A percentile compares a stretch with the other conserved stretches of the same genome.
Conservation (phyloP, 1,284 basidiomycete species). For the Sporisorium iseilematis-ciliati region DNA sequence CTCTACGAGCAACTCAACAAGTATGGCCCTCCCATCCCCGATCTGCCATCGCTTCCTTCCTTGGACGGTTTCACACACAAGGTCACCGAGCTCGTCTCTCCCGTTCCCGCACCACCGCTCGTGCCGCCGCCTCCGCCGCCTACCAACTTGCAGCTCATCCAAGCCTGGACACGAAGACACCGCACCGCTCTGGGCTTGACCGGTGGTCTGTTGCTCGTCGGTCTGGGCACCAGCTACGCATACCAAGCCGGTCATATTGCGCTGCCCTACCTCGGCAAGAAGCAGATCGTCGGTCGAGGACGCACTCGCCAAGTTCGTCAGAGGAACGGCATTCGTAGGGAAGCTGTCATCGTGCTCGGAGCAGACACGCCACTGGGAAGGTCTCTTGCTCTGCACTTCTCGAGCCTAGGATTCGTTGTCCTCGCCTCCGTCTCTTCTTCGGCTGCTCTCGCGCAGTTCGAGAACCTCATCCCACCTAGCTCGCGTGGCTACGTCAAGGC, state of each 20-base stretch:
- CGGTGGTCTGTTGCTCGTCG: constrained; percentile 38
- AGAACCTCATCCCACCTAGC: constrained; percentile 57
- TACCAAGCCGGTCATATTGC: constrained; percentile 39
- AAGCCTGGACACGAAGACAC: constrained; percentile 33
- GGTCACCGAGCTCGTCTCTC: constrained; percentile 39
- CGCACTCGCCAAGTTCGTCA: constrained; percentile 37
- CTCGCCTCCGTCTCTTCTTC: constrained; percentile 59
- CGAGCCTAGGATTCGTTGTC: constrained; percentile 62
- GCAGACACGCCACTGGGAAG: constrained; percentile 67
- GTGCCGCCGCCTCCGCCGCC: constrained; percentile 54
- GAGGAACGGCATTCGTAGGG: constrained; percentile 54
- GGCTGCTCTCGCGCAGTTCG: constrained; percentile 52
- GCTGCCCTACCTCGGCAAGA: constrained; percentile 45
- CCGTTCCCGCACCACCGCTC: constrained; percentile 25
- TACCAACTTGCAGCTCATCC: constrained; percentile 20
- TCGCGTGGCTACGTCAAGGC: constrained; percentile 65
- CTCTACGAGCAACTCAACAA: constrained; percentile 59
- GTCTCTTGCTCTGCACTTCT: constrained; percentile 56
- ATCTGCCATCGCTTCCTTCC: constrained; percentile 47
- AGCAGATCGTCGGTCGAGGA: constrained; percentile 24
- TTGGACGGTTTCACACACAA: constrained; percentile 39
- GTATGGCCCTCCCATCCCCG: constrained; percentile 51
- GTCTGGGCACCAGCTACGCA: constrained; percentile 43
- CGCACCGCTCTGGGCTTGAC: constrained; percentile 25
- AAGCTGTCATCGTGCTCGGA: constrained; percentile 65